Evolutionary conservation across 192 early-diverging fungal genomes (phyloP).

Genomic region (Umbelopsis sp.): DNA sequence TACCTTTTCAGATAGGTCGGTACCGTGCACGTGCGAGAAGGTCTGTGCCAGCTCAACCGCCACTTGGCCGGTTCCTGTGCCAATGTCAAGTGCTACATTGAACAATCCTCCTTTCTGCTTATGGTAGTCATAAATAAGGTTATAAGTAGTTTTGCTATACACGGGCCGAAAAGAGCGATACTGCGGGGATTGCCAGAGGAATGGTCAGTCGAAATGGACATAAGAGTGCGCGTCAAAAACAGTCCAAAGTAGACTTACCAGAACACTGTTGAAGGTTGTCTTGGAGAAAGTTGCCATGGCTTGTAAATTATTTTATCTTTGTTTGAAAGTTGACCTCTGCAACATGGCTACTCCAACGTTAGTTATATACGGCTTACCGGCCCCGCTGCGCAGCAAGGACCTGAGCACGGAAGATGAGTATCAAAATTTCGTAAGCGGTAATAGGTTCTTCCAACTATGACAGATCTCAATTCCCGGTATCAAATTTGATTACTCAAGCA

Average conservation of each 20-base stretch:
- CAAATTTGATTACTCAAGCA: too few species aligned
- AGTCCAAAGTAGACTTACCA: not conserved
- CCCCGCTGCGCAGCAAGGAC: too few species aligned
- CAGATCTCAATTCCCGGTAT: too few species aligned
- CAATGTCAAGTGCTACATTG: conserved; percentile 54
- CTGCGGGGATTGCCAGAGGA: not conserved
- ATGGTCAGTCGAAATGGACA: too few species aligned
- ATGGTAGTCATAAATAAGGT: conserved; percentile 50
- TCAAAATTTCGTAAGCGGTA: too few species aligned
- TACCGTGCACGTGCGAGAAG: conserved; percentile 53
- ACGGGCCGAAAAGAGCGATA: conserved; percentile 31
- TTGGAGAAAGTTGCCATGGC: conserved; percentile 3
- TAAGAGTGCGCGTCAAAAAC: too few species aligned
- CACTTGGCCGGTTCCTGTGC: conserved; percentile 60
- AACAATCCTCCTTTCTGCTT: conserved; percentile 37
- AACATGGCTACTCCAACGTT: not conserved
- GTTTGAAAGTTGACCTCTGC: not conserved
- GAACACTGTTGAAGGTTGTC: conserved; percentile 6
- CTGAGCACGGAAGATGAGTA: too few species aligned
- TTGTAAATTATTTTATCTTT: not conserved
- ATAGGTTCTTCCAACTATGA: too few species aligned
- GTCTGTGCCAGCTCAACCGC: conserved; percentile 47
- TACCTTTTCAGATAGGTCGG: conserved; percentile 38
- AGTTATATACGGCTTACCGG: not conserved
- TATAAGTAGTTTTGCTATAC: conserved; percentile 24